Base-by-base conservation (phyloP, 1,284 basidiomycete genomes). In the Sparassis latifolia region DNA sequence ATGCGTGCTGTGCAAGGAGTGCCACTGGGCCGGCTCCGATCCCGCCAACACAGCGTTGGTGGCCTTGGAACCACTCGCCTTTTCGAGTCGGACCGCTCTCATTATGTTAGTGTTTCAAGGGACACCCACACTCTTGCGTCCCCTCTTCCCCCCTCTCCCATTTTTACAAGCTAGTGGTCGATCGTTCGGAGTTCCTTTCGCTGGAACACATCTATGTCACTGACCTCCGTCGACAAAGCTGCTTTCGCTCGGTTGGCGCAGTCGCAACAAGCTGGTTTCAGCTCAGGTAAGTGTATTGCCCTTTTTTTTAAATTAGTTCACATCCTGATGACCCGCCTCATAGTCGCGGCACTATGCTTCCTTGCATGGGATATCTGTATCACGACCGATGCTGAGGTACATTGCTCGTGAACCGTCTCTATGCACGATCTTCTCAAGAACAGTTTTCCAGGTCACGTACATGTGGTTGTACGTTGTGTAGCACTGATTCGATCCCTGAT, bases 371-470 rank as follows among this genome's bases (percentile, higher is more conserved):
- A 73, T 52, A 65, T 71, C 28, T 45, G 69, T 20, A 66, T 71
- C 33, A 70, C 71, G n/a, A 57, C 67, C 29, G 66, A 66, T 44
- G 64, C 69, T 37, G 71, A 73, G 62, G 71, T 73, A 47, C 7
- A 54, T 12, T 7, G 7, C 6, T 42, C 27, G 27, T 20, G 12
- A 7, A 37, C 6, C 6, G 6, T 6, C 7, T 43, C 0, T 52
- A 50, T 12, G 53, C 42, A 29, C 29, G 9, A 41, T 51, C 43
- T 43, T 31, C 42, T 35, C 35, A 38, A 10, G 31, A 10, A 50
- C n/a, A n/a, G 28, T 33, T 5, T 49, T 38, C 5, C 43, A 60
- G 59, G 47, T 57, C 20, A 7, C 35, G 35, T 12, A 7, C 12
- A 37, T 37, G 12, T 37, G 35, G 35, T 7, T 37, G 35, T 37